phyloP scores from a whole-genome alignment of 768 basidiomycete genomes.

The Phlebiopsis flavidoalba region DNA sequence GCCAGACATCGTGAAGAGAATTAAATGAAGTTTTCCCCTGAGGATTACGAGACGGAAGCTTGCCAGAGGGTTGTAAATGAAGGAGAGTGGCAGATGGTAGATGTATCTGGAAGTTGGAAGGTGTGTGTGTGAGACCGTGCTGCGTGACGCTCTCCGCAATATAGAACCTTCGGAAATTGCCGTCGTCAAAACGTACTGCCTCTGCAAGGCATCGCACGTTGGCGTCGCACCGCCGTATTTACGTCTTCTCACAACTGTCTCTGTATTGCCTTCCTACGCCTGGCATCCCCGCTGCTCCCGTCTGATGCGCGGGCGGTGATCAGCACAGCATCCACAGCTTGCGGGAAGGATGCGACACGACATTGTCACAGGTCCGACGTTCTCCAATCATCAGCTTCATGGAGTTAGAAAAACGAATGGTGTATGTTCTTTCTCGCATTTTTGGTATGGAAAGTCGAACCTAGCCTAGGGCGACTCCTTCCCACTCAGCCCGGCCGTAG shows the following conservation, averaged over 20 bases:
- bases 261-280: background rate
- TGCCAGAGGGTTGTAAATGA: no score
- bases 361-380: background rate
- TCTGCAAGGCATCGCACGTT: conserved; percentile 3
- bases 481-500: background rate
- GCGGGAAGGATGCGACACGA: background rate
- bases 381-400: background rate
- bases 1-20: conserved; percentile 42
- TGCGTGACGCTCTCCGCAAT: background rate
- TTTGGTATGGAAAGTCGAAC: no score
- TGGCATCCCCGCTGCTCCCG: background rate
- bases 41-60: background rate
- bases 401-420: background rate
- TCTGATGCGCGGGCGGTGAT: background rate
- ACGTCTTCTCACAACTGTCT: background rate
- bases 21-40: background rate
- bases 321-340: background rate
- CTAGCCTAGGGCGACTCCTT: no score
- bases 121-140: background rate
- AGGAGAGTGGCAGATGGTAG: conserved; percentile 1
- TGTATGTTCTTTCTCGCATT: background rate
- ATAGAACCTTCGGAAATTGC: conserved; percentile 6
- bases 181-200: conserved; percentile 6
- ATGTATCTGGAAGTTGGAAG: conserved; percentile 1
- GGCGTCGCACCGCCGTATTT: background rate